Conservation (phyloP, 768 basidiomycete species). For the Scleroderma bovista region DNA sequence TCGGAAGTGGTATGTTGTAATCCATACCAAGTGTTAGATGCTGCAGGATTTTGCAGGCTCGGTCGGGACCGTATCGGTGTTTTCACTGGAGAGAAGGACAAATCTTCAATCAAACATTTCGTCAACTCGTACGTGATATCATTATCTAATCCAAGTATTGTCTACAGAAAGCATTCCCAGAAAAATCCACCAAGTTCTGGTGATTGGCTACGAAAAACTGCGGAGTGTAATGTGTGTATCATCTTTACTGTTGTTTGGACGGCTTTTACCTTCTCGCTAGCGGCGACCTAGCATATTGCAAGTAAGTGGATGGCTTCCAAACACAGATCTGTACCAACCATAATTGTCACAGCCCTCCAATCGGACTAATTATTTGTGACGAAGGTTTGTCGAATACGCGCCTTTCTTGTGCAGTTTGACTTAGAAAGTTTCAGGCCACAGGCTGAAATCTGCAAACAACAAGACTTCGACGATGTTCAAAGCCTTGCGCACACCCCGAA, state of each 20-base stretch:
- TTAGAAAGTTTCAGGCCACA: slow-evolving; percentile 57
- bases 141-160: not conserved
- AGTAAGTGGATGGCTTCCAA: slow-evolving; percentile 36
- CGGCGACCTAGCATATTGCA: slow-evolving; percentile 55
- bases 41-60: slow-evolving; percentile 33
- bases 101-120: slow-evolving; percentile 60
- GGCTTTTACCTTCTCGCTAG: slow-evolving; percentile 25
- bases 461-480: slow-evolving; percentile 89
- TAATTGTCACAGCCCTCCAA: slow-evolving; percentile 58
- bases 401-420: not conserved
- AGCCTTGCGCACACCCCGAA: slow-evolving; percentile 62
- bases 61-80: slow-evolving; percentile 52
- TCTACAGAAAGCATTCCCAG: slow-evolving; percentile 29
- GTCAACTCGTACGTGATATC: slow-evolving; percentile 54
- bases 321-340: not conserved
- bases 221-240: slow-evolving; percentile 69
- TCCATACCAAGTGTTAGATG: not conserved
- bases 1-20: slow-evolving; percentile 77
- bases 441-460: slow-evolving; percentile 86
- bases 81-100: slow-evolving; percentile 55
- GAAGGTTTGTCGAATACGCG: slow-evolving; percentile 54
- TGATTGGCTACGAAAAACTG: slow-evolving; percentile 93
- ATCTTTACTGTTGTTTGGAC: slow-evolving; percentile 2
- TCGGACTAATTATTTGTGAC: slow-evolving; percentile 92
- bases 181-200: slow-evolving; percentile 74